phyloP scores from a whole-genome alignment of 2,329 filamentous ascomycete genomes.

The Pseudopithomyces chartarum region DNA sequence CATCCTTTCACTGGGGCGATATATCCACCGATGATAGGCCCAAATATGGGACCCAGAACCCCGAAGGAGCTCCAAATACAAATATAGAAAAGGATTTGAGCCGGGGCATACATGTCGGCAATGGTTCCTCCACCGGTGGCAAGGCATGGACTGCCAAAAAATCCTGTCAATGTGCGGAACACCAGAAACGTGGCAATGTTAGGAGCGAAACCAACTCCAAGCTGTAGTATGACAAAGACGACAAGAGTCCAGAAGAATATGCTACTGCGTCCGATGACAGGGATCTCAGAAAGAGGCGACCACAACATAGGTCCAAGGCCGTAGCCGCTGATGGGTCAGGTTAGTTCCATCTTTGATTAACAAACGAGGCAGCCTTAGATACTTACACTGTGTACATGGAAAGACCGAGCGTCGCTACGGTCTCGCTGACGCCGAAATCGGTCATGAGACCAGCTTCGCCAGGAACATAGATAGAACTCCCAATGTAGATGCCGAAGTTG shows the following conservation, averaged over 20 bases:
- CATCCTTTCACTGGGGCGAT: slow-evolving; percentile 23
- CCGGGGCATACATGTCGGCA: slow-evolving; percentile 33
- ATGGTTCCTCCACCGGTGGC: slow-evolving; percentile 32
- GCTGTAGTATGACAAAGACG: slow-evolving; percentile 67
- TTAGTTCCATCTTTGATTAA: neutral
- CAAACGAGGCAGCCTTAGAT: neutral
- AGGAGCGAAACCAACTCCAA: slow-evolving; percentile 64
- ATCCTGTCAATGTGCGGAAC: slow-evolving; percentile 34
- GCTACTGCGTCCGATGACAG: slow-evolving; percentile 56
- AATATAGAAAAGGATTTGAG: slow-evolving; percentile 42
- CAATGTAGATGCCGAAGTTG: slow-evolving; percentile 61
- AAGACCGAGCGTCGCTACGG: slow-evolving; percentile 74
- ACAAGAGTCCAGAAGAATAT: slow-evolving; percentile 60
- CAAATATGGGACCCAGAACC: slow-evolving; percentile 31
- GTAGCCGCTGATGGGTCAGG: slow-evolving; percentile 56
- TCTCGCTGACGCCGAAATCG: slow-evolving; percentile 55
- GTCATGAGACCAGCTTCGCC: slow-evolving; percentile 49
- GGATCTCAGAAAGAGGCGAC: slow-evolving; percentile 58
- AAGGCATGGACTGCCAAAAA: slow-evolving; percentile 30
- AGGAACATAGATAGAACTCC: slow-evolving; percentile 53
- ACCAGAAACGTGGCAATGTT: slow-evolving; percentile 67
- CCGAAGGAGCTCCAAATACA: slow-evolving; percentile 42
- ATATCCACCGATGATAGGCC: slow-evolving; percentile 31
- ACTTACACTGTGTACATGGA: slow-evolving; percentile 71
- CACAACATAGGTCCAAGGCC: slow-evolving; percentile 58